Evolutionary conservation across 345 rosid genomes (phyloP), one percentile per base, ranked within the genome.

Genomic region (Limnanthes douglasii): DNA sequence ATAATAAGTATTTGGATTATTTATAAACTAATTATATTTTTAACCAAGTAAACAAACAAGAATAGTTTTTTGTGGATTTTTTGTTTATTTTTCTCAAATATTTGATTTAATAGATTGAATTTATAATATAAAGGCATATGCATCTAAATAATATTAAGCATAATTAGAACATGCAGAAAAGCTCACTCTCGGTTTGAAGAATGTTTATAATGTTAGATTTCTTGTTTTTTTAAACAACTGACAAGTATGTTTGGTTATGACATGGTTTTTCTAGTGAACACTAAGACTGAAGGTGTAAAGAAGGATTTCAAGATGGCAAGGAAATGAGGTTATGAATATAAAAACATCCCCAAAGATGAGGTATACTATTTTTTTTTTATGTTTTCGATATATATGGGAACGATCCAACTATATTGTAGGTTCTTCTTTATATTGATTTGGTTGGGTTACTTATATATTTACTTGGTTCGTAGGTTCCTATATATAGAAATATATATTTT

Each of bases 211-310:
- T 64, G 78, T 74, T 47, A 59, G 25, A 48, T 78, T 78, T 56
- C 92, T 84, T 11, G 1, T 55, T 32, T 66, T 71, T 31, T 78
- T 84, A 2, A 69, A 68, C 64, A 48, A 15, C 31, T 78, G 16
- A 64, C 81, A 22, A 59, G 57, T 30, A 64, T 74, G 62, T 71
- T 74, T 57, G 85, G 92, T 11, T 74, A 74, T 43, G 85, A 78
- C 14, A 78, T 78, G 85, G 81, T 74, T 42, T 67, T 78, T 31
- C 92, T 84, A 3, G 74, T 78, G 92, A 78, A 78, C 36, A 78
- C 92, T 15, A 78, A 81, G 11, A 84, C 92, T 5, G 85, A 78
- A 61, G 84, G 92, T 39, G 85, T 74, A 40, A 81, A 78, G 46
- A 74, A 84, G 17, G 81, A 84, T 39, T 55, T 78, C 46, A 71